Evolutionary conservation across 768 basidiomycete genomes (phyloP).

Genomic region (Melanogaster broomeanus): DNA sequence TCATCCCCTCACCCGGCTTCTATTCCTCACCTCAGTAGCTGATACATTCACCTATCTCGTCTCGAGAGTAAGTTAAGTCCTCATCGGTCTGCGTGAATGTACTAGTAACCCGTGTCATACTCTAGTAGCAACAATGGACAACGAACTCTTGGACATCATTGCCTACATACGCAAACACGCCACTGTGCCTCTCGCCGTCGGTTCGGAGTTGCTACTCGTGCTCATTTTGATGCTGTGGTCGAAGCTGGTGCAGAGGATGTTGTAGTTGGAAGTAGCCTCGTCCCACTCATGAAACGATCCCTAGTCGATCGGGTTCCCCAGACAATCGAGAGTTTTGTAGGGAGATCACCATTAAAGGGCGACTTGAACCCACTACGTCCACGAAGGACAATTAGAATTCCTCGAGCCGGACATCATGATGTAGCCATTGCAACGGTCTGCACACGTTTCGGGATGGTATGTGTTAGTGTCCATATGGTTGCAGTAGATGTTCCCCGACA

Average conservation of each 20-base stretch:
- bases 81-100: too few relatives aligned
- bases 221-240: constrained; percentile 84
- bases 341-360: constrained; percentile 55
- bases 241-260: constrained; percentile 91
- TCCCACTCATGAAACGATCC: constrained; percentile 74
- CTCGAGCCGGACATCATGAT: constrained; percentile 93
- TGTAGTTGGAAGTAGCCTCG: constrained; percentile 88
- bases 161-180: constrained; percentile 69
- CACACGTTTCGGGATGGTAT: constrained; percentile 94
- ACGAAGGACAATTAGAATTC: constrained; percentile 1
- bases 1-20: too few relatives aligned
- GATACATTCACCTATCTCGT: too few relatives aligned
- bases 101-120: too few relatives aligned
- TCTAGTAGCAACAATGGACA: too few relatives aligned
- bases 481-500: constrained; percentile 95
- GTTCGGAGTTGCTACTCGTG: constrained; percentile 90
- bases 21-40: too few relatives aligned
- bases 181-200: constrained; percentile 86
- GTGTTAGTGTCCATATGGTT: constrained; percentile 97
- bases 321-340: constrained; percentile 74
- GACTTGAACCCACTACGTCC: too few relatives aligned
- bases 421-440: constrained; percentile 99
- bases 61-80: too few relatives aligned
- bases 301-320: constrained; percentile 47
- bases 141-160: too few relatives aligned